Evolutionary conservation across 2,329 filamentous ascomycete species (phyloP).

Genomic region (Corinectria fuckeliana): DNA sequence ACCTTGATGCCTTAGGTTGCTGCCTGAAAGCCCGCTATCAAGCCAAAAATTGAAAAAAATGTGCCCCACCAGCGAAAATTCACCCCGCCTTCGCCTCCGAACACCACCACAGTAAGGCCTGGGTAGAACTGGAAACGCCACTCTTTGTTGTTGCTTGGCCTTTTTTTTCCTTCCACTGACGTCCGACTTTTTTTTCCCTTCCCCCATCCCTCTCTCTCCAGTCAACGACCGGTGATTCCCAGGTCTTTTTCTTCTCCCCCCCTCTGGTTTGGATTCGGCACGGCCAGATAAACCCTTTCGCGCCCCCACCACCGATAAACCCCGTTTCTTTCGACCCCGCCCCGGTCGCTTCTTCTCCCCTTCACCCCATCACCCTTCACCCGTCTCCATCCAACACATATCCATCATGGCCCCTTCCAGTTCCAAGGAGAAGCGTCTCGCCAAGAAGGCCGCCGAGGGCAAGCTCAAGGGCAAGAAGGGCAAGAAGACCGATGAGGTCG

Average conservation of each 20-base stretch:
- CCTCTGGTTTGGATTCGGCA: slow-evolving; percentile 34
- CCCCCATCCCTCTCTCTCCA: slow-evolving; percentile 23
- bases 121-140: slow-evolving; percentile 38
- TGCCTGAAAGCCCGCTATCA: slow-evolving; percentile 43
- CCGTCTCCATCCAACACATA: slow-evolving; percentile 21
- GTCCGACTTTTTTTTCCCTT: slow-evolving; percentile 25
- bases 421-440: slow-evolving; percentile 75
- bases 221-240: slow-evolving; percentile 33
- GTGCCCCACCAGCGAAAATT: slow-evolving; percentile 50
- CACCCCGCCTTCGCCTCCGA: slow-evolving; percentile 49
- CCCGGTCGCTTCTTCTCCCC: slow-evolving; percentile 24
- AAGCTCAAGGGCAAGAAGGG: slow-evolving; percentile 71
- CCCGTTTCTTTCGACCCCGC: slow-evolving; percentile 38
- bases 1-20: slow-evolving; percentile 45
- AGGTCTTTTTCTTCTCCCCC: slow-evolving; percentile 26
- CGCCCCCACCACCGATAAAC: slow-evolving; percentile 32
- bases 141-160: slow-evolving; percentile 35
- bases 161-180: slow-evolving; percentile 34
- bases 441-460: slow-evolving; percentile 74
- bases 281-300: slow-evolving; percentile 10
- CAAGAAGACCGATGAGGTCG: slow-evolving; percentile 73
- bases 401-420: slow-evolving; percentile 68
- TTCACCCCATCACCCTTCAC: slow-evolving; percentile 18
- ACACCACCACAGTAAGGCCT: slow-evolving; percentile 32
- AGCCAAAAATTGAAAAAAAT: slow-evolving; percentile 45